Conservation (phyloP, 1,139 yeast genomes). For the Debaryomyces singareniensis region DNA sequence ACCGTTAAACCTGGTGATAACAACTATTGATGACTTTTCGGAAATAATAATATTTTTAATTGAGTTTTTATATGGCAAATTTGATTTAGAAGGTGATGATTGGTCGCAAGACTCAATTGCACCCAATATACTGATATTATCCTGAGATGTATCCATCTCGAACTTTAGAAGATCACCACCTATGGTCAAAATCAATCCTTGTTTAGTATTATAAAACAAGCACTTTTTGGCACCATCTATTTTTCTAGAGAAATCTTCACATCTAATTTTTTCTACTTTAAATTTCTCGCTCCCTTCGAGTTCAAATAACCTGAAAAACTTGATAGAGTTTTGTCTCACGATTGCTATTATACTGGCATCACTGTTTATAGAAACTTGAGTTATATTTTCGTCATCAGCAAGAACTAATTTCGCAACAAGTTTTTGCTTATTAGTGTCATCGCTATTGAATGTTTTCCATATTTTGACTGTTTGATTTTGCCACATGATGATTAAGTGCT, state of each 20-base stretch:
- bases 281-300: constrained; percentile 27
- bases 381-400: constrained; percentile 76
- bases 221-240: constrained; percentile 54
- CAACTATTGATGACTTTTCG: constrained; percentile 37
- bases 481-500: constrained; percentile 65
- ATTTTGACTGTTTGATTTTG: constrained; percentile 75
- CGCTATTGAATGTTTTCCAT: constrained; percentile 54
- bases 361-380: constrained; percentile 61
- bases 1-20: constrained; percentile 61
- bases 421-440: constrained; percentile 23
- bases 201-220: constrained; percentile 32
- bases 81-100: constrained; percentile 19
- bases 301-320: constrained; percentile 52
- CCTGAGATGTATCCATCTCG: constrained; percentile 24
- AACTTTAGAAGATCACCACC: constrained; percentile 59
- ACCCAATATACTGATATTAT: constrained; percentile 26
- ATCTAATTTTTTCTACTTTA: constrained; percentile 47
- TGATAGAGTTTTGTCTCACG: constrained; percentile 62
- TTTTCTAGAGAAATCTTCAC: constrained; percentile 37
- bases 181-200: constrained; percentile 54
- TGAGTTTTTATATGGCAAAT: constrained; percentile 31
- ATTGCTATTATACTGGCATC: constrained; percentile 67
- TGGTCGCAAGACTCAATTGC: too few species aligned
- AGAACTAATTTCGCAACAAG: constrained; percentile 62
- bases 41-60: constrained; percentile 49